Conservation (phyloP, 75 land plant species). For the Pinus taeda region DNA sequence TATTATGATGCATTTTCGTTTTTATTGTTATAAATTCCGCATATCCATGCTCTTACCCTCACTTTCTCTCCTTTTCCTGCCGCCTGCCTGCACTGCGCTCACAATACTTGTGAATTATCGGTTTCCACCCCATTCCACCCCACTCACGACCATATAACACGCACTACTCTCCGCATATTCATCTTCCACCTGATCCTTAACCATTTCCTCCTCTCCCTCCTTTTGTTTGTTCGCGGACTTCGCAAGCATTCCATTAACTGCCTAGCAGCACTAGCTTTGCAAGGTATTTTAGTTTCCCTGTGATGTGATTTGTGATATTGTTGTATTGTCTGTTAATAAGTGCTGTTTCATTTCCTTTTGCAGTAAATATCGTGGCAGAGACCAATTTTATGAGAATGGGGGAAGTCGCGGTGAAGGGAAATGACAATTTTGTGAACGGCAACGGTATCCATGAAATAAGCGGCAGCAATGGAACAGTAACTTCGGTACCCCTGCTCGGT, state of each 20-base stretch:
- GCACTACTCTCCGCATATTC: neutral
- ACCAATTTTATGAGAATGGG: neutral
- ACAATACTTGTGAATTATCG: slow-evolving; percentile 11
- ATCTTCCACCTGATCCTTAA: neutral
- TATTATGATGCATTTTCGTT: slow-evolving; percentile 8
- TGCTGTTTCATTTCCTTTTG: neutral
- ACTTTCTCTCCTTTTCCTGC: slow-evolving; percentile 12
- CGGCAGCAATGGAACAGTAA: neutral
- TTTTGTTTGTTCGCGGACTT: neutral
- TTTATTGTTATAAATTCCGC: slow-evolving; percentile 7
- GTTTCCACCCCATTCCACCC: neutral
- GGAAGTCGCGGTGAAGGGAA: slow-evolving; percentile 2
- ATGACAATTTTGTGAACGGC: neutral
- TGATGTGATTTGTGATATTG: too few relatives aligned
- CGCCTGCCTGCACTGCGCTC: neutral
- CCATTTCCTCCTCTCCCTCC: neutral
- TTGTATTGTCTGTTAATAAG: too few relatives aligned
- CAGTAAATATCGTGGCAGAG: neutral
- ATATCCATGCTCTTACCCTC: slow-evolving; percentile 12
- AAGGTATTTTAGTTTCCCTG: too few relatives aligned
- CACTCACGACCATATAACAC: slow-evolving; percentile 2
- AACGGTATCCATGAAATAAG: neutral
- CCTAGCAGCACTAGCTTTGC: too few relatives aligned
- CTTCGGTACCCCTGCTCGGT: neutral
- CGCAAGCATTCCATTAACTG: too few relatives aligned